Evolutionary conservation across 2,329 filamentous ascomycete genomes (phyloP), one percentile per base, ranked within the genome.

Genomic region (Diaporthe citri): DNA sequence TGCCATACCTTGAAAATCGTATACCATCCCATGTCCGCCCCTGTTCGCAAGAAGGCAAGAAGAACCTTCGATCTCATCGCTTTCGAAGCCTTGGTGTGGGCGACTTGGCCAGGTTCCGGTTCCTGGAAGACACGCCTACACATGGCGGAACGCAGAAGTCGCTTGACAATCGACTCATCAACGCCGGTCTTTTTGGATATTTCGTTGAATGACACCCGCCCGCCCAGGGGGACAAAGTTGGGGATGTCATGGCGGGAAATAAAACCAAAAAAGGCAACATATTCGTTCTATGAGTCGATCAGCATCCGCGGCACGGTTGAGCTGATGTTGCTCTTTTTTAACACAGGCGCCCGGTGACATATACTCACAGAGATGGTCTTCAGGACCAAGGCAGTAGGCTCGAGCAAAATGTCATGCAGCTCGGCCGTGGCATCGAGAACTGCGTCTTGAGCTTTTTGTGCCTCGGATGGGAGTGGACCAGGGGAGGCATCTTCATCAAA

Each of bases 51-150:
- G 28, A 67, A 67, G 20, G 39, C 43, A 13, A 67, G 62, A 8
- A 67, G 62, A 28, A 10, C 4, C 43, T 46, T 34, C 2, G 62
- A 46, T 48, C 62, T 25, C n/a, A 67, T 46, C 9, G 43, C 62
- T 31, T 66, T 66, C 34, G 60, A 66, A 17, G 41, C 41, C 41
- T 66, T 66, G 60, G 60, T 66, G 39, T 66, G 60, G 22, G 36
- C 60, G 25, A 66, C 41, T 9, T 43, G 31, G 10, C 41, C 60
- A 66, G 41, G 39, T 48, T 66, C 60, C 3, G n/a, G 36, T 28
- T 66, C 60, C 41, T 46, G 41, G 31, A 66, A 66, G 20, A 66
- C 17, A 46, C 60, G 60, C 41, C 36, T 66, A 17, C 60, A 66
- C 39, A 66, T 46, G 25, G 60, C 60, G 41, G 36, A 22, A 34